These are phyloP conservation scores for Alnus glutinosa DNA, from an alignment of 306 rosid genomes.

Conservation along the genomic window DNA sequence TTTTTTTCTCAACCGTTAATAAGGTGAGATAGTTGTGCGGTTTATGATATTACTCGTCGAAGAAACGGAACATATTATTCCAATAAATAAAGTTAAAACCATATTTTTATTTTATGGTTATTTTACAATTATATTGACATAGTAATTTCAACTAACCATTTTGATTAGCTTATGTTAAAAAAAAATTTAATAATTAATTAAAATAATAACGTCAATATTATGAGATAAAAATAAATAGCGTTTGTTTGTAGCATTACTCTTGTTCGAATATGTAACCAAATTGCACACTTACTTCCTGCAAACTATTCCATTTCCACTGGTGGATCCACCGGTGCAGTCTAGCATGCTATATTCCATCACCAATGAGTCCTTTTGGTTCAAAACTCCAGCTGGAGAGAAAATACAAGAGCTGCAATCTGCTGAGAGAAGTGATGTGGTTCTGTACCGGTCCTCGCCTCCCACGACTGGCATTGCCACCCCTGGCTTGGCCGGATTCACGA, in stretches of 20 bases:
- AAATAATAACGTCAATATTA: no score
- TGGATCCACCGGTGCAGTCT: slow-evolving; percentile 57
- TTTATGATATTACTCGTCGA: no score
- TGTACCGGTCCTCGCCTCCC: slow-evolving; percentile 77
- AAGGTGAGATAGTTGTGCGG: no score
- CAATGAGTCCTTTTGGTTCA: slow-evolving; percentile 14
- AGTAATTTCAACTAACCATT: no score
- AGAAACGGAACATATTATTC: neutral
- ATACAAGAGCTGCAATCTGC: slow-evolving; percentile 56
- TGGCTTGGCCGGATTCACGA: slow-evolving; percentile 61
- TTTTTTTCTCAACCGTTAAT: no score
- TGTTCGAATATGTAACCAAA: neutral
- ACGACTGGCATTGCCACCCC: slow-evolving; percentile 86
- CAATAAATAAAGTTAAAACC: no score
- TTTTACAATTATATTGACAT: no score
- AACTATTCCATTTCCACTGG: slow-evolving; percentile 74
- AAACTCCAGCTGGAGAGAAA: slow-evolving; percentile 37
- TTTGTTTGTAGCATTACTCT: neutral
- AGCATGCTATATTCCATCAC: slow-evolving; percentile 40
- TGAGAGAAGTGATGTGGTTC: slow-evolving; percentile 68
- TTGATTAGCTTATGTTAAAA: no score
- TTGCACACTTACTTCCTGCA: slow-evolving; percentile 51
- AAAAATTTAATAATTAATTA: no score
- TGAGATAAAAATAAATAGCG: no score
- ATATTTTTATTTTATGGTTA: no score